Percentiles rank a stretch among this genome's conserved stretches.
These are phyloP conservation scores for Pyricularia pennisetigena DNA, from an alignment of 2,329 filamentous ascomycete species.

Conservation along the genomic window DNA sequence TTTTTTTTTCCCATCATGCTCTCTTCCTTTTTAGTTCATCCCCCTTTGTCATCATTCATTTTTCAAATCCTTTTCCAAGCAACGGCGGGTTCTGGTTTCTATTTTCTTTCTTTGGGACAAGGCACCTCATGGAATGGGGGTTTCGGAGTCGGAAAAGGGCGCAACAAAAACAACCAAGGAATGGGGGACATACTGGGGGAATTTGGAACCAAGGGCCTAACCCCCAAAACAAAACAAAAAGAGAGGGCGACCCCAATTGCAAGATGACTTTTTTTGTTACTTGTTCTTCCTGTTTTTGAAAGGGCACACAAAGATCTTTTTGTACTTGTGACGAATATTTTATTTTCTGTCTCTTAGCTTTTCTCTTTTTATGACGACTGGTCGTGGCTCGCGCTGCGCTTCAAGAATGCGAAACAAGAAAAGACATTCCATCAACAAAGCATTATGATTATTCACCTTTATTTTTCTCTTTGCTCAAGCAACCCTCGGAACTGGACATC, in stretches of 20 bases:
- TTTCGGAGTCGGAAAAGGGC: no score
- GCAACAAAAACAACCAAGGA: no score
- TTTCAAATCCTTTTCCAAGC: no score
- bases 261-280: not conserved
- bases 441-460: not conserved
- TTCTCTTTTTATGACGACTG: no score
- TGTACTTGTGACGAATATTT: not conserved
- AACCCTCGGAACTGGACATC: no score
- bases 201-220: no score
- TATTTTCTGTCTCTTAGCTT: not conserved
- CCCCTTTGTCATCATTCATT: no score
- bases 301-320: not conserved
- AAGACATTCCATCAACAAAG: no score
- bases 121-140: no score
- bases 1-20: not conserved
- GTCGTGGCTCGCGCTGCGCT: not conserved
- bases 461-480: not conserved
- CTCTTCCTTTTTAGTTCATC: not conserved
- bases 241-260: not conserved
- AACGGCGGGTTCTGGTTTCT: no score
- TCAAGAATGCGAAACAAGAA: not conserved
- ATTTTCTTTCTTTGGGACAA: no score
- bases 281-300: not conserved
- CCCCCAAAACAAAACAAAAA: not conserved
- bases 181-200: no score